Conservation (phyloP, 345 rosid genomes). For the Xanthoceras sorbifolium region DNA sequence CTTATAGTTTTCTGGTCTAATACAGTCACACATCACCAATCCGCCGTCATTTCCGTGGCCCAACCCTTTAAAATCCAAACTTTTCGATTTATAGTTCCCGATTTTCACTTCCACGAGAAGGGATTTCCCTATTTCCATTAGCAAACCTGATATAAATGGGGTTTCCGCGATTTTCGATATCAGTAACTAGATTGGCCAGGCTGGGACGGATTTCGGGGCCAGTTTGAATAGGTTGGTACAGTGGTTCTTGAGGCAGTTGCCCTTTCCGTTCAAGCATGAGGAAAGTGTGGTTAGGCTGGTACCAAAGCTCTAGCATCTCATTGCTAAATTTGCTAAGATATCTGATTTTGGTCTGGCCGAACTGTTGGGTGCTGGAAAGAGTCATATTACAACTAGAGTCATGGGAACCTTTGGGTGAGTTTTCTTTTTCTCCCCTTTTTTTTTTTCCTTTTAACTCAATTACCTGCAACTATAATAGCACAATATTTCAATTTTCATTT, state of each 20-base stretch:
- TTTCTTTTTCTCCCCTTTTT: too few species aligned
- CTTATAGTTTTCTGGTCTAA: conserved; percentile 73
- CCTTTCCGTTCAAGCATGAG: conserved; percentile 63
- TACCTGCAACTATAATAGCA: too few species aligned
- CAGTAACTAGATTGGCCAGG: conserved; percentile 82
- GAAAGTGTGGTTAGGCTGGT: conserved; percentile 35
- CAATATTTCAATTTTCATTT: too few species aligned
- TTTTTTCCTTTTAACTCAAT: too few species aligned
- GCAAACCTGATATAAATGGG: conserved; percentile 55
- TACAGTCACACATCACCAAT: conserved; percentile 58
- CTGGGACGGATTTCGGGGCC: conserved; percentile 80
- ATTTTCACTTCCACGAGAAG: conserved; percentile 41
- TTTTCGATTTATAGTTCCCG: conserved; percentile 75
- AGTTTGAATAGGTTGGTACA: conserved; percentile 71
- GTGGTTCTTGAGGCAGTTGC: conserved; percentile 76
- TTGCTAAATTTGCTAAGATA: too few species aligned
- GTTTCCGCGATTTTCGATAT: conserved; percentile 69
- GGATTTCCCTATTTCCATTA: conserved; percentile 45
- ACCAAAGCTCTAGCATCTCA: too few species aligned
- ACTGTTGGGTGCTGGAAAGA: too few species aligned
- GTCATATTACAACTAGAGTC: too few species aligned
- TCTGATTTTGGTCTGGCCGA: too few species aligned
- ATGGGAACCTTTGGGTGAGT: too few species aligned
- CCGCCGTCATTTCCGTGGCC: conserved; percentile 81
- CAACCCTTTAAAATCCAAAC: conserved; percentile 53